Conservation (phyloP, 305 asterid species). For the Coffea humblotiana region DNA sequence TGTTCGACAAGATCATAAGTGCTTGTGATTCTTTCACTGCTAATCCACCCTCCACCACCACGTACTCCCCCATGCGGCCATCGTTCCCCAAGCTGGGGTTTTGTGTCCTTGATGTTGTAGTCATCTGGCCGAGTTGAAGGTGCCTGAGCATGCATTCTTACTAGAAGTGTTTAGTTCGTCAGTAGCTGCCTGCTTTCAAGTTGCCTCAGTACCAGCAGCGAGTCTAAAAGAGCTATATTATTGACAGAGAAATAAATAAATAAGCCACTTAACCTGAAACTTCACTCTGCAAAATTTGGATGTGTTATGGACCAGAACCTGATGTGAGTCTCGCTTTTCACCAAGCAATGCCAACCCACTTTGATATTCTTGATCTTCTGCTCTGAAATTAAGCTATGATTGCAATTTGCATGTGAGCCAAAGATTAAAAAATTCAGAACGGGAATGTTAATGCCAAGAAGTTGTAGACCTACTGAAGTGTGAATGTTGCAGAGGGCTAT, state of each 20-base stretch:
- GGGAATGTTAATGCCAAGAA: not conserved
- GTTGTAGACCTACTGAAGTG: not conserved
- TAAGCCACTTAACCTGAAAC: too few species aligned
- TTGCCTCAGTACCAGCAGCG: not conserved
- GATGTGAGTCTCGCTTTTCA: not conserved
- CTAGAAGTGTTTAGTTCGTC: not conserved
- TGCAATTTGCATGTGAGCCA: not conserved
- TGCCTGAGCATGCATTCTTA: slow-evolving; percentile 3
- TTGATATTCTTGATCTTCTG: not conserved
- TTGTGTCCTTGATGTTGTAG: slow-evolving; percentile 22
- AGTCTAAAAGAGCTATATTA: not conserved
- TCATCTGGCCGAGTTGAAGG: slow-evolving; percentile 16
- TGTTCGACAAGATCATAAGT: slow-evolving; percentile 58
- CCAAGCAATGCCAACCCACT: not conserved
- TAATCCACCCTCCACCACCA: slow-evolving; percentile 49
- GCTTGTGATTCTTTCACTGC: slow-evolving; percentile 47
- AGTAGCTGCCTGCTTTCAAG: not conserved
- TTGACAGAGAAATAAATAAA: not conserved
- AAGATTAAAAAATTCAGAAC: not conserved
- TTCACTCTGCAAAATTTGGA: not conserved
- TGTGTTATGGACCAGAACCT: not conserved
- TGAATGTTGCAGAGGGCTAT: not conserved
- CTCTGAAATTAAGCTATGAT: not conserved
- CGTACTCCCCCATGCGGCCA: slow-evolving; percentile 43
- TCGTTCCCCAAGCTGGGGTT: slow-evolving; percentile 30